Evolutionary conservation across 371 early-diverging fungal species (phyloP), one percentile per base, ranked within the genome.

Genomic region (Mortierella sp.): DNA sequence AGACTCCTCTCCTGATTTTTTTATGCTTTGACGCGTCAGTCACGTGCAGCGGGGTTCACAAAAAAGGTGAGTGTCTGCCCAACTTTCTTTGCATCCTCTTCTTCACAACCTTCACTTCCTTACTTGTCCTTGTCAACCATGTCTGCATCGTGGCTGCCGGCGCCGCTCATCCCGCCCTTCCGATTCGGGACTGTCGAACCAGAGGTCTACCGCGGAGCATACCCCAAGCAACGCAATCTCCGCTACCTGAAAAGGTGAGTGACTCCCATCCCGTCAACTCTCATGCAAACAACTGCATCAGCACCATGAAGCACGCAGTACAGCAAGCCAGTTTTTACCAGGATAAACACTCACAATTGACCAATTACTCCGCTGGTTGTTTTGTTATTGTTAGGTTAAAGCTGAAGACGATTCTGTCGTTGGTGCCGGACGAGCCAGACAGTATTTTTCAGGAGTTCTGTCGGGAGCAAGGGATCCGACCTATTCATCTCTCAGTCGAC

Each of bases 121-220:
- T 52, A 3, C 11, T n/a, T 7, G 26, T 10, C n/a, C 4, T 26
- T 52, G 26, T 26, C 61, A 40, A 22, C 16, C 37, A 79, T 75
- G 76, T 55, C 76, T 7, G 74, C 67, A 8, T 70, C 77, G 10
- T 78, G 78, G 78, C 64, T 64, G 10, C 79, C 90, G 58, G 85
- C 92, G 7, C 91, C 93, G 24, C 85, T 95, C 64, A 94, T 93
- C 48, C 95, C 96, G 4, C 96, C 98, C 39, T 95, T 94, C 80
- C 90, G 97, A 24, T 97, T 93, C 77, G 94, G 93, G 47, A 87
- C 91, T 3, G 95, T 96, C 9, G 95, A 97, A 79, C 90, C 91
- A 26, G 90, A 91, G 72, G 87, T 97, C 11, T 96, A 92, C 80
- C 89, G 96, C 40, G 98, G 98, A 10, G 96, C 93, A 14, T 96